A percentile compares a stretch with the other conserved stretches of the same genome.
These are phyloP conservation scores for Coelastrella sp. DNA, from an alignment of 139 green algal species.

Conservation along the genomic window DNA sequence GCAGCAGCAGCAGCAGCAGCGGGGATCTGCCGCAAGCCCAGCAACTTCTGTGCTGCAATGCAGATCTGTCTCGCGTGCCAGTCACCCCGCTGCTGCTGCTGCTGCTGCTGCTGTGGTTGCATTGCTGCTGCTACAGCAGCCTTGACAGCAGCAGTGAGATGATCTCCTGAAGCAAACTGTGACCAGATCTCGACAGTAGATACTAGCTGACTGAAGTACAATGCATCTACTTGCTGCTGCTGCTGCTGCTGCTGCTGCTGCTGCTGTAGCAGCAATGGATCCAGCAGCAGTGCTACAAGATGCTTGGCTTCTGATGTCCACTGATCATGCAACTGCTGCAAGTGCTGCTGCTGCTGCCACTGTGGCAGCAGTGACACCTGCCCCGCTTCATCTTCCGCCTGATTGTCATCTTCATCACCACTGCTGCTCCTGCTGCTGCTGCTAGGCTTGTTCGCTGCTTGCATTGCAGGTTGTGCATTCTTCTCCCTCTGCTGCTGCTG, in stretches of 20 bases:
- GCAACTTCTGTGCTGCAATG: not conserved
- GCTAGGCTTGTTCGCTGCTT: not conserved
- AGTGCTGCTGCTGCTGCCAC: conserved; percentile 30
- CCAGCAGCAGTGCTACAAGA: conserved; percentile 13
- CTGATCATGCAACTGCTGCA: not conserved
- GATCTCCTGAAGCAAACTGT: not conserved
- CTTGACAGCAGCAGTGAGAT: not conserved
- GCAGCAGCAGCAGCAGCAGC: conserved; percentile 10
- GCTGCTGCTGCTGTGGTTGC: conserved; percentile 8
- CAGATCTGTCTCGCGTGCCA: no score
- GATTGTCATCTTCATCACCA: not conserved
- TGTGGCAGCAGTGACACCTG: not conserved
- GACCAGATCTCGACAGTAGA: not conserved
- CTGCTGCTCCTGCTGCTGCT: conserved; percentile 16
- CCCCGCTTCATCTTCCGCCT: not conserved
- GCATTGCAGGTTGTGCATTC: not conserved
- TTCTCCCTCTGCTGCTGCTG: conserved; percentile 9
- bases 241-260: not conserved
- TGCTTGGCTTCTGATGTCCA: not conserved
- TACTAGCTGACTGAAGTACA: not conserved
- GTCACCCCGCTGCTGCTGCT: not conserved
- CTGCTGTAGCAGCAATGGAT: conserved; percentile 2
- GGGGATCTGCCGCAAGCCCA: not conserved
- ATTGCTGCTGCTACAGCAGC: not conserved
- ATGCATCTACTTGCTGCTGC: not conserved